Evolutionary conservation across 2,329 filamentous ascomycete genomes (phyloP).

Genomic region (Pyricularia sp.): DNA sequence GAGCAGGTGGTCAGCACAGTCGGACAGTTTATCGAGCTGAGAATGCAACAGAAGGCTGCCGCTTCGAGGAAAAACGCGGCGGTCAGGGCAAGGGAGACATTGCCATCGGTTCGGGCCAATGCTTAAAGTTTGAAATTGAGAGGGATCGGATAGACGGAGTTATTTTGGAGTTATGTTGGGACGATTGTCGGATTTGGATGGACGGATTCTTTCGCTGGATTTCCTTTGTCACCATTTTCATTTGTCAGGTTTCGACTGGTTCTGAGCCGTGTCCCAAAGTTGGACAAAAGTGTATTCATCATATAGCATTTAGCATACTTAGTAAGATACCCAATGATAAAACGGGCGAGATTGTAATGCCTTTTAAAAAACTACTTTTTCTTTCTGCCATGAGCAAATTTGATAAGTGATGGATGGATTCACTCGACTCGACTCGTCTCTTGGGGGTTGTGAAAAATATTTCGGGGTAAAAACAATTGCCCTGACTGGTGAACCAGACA

Average conservation of each 20-base stretch:
- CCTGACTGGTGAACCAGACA: background rate
- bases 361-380: background rate
- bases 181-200: background rate
- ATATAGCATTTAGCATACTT: background rate
- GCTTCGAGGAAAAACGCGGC: background rate
- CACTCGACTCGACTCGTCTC: no score
- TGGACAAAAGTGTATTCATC: background rate
- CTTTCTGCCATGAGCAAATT: background rate
- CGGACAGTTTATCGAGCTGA: constrained; percentile 18
- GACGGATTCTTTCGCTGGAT: background rate
- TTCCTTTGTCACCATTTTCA: background rate
- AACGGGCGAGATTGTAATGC: background rate
- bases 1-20: constrained; percentile 19
- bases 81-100: background rate
- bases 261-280: background rate
- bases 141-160: background rate
- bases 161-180: background rate
- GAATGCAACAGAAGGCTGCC: constrained; percentile 4
- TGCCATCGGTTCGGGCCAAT: constrained; percentile 2
- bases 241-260: background rate
- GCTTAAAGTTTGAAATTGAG: background rate
- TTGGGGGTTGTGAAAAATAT: background rate
- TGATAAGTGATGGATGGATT: no score
- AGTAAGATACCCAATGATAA: background rate
- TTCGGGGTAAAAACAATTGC: background rate